Percentiles rank a stretch among this genome's conserved stretches.
Evolutionary conservation across 805 yeast genomes (phyloP).

Genomic region (Candida nonsorbophila): DNA sequence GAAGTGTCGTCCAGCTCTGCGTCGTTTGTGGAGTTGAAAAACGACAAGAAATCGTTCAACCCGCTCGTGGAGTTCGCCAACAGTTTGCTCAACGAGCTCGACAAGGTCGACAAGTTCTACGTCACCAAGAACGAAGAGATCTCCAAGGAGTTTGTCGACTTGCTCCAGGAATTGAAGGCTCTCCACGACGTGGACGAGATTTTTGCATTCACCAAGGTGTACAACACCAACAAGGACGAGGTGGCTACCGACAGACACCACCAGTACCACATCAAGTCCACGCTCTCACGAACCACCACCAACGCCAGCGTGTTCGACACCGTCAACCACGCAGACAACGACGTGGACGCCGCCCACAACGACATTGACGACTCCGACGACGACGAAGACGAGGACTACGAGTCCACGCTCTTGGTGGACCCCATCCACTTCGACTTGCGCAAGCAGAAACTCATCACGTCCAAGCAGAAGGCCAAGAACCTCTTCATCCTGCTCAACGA

Average conservation of each 20-base stretch:
- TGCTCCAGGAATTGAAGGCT: conserved; percentile 41
- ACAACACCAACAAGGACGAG: conserved; percentile 12
- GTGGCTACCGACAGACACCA: conserved; percentile 15
- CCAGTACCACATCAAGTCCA: conserved; percentile 7
- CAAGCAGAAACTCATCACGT: conserved; percentile 51
- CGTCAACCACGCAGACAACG: conserved; percentile 15
- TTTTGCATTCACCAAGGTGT: conserved; percentile 19
- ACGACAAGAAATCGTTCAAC: conserved; percentile 5
- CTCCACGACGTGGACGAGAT: conserved; percentile 20
- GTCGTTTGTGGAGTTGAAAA: too few species aligned
- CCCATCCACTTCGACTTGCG: conserved; percentile 46
- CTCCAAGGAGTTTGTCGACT: conserved; percentile 38
- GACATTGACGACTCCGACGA: conserved; percentile 22
- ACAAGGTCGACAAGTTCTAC: conserved; percentile 50
- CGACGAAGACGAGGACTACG: conserved; percentile 15
- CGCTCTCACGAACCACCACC: conserved; percentile 10
- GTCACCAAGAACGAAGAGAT: conserved; percentile 41
- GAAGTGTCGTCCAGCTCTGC: too few species aligned
- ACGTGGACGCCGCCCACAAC: conserved; percentile 21
- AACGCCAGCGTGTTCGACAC: conserved; percentile 20
- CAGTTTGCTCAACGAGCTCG: conserved; percentile 43
- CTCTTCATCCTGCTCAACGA: conserved; percentile 75
- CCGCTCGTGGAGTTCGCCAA: conserved; percentile 41
- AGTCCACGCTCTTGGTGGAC: conserved; percentile 45
- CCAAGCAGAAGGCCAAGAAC: conserved; percentile 61